Evolutionary conservation across 2,329 filamentous ascomycete species (phyloP).

Genomic region (Magnaporthiopsis incrustans): DNA sequence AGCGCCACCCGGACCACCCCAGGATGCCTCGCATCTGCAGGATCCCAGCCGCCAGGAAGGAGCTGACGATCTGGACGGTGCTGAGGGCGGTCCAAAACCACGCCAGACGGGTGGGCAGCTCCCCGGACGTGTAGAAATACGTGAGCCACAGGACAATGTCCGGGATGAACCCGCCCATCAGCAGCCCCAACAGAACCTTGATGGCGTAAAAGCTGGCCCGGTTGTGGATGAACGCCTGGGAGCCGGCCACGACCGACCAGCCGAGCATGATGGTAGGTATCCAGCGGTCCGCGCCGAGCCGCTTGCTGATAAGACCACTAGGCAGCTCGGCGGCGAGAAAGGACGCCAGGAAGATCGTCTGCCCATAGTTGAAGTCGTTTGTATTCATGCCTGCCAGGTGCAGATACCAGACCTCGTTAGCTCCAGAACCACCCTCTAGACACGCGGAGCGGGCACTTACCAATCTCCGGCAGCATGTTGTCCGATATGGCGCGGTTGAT

Average conservation of each 20-base stretch:
- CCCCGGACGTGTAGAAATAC: constrained; percentile 22
- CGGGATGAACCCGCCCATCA: constrained; percentile 20
- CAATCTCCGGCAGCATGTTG: constrained; percentile 48
- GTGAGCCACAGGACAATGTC: constrained; percentile 19
- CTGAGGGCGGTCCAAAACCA: constrained; percentile 31
- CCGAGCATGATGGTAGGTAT: constrained; percentile 21
- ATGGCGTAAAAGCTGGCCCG: constrained; percentile 18
- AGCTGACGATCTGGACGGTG: constrained; percentile 23
- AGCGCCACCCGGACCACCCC: constrained; percentile 32
- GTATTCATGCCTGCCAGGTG: constrained; percentile 31
- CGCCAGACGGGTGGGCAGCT: constrained; percentile 28
- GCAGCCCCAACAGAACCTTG: constrained; percentile 17
- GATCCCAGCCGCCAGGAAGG: constrained; percentile 27
- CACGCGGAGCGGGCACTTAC: constrained; percentile 16
- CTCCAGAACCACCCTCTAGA: not conserved
- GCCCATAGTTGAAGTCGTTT: constrained; percentile 51
- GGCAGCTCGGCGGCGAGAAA: constrained; percentile 51
- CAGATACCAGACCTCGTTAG: constrained; percentile 19
- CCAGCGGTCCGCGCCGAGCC: constrained; percentile 23
- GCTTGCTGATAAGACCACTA: constrained; percentile 47
- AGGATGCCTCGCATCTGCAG: constrained; percentile 28
- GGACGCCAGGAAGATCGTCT: constrained; percentile 45
- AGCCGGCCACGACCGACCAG: constrained; percentile 18
- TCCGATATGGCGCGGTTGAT: constrained; percentile 54
- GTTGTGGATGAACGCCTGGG: constrained; percentile 9